Percentiles rank a stretch among this genome's conserved stretches.
These are phyloP conservation scores for Pirum gemmata DNA, from an alignment of 78 protist genomes.

Conservation along the genomic window DNA sequence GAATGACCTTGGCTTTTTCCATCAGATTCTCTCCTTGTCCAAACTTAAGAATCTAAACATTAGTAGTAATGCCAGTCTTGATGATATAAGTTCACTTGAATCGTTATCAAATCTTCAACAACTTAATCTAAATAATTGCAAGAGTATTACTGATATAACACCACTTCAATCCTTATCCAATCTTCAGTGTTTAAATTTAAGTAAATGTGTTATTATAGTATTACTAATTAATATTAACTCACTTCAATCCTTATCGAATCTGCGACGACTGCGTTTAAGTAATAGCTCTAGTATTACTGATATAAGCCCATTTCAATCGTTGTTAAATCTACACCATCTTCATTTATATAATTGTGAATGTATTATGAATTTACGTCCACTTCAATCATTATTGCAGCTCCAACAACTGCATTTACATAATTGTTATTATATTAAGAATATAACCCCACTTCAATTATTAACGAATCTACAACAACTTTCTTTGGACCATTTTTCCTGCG, in stretches of 20 bases:
- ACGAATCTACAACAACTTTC: neutral
- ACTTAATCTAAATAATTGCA: neutral
- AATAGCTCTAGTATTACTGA: neutral
- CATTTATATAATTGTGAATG: neutral
- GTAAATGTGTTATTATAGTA: neutral
- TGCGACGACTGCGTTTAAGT: neutral
- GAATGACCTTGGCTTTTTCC: no score
- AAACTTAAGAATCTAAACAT: neutral
- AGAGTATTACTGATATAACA: no score
- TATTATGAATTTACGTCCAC: neutral
- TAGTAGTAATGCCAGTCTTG: neutral
- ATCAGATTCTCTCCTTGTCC: no score
- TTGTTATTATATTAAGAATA: neutral
- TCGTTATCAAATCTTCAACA: neutral
- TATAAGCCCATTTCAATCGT: neutral
- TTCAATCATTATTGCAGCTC: neutral
- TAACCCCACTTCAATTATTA: neutral
- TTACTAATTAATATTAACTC: no score
- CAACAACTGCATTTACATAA: neutral
- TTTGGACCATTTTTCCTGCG: no score
- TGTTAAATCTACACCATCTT: neutral
- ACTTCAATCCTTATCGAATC: neutral
- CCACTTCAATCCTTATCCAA: neutral
- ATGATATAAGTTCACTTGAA: neutral
- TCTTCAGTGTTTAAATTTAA: neutral